These are phyloP conservation scores for Mycosarcoma maydis DNA, from an alignment of 1,284 basidiomycete genomes.

Conservation along the genomic window DNA sequence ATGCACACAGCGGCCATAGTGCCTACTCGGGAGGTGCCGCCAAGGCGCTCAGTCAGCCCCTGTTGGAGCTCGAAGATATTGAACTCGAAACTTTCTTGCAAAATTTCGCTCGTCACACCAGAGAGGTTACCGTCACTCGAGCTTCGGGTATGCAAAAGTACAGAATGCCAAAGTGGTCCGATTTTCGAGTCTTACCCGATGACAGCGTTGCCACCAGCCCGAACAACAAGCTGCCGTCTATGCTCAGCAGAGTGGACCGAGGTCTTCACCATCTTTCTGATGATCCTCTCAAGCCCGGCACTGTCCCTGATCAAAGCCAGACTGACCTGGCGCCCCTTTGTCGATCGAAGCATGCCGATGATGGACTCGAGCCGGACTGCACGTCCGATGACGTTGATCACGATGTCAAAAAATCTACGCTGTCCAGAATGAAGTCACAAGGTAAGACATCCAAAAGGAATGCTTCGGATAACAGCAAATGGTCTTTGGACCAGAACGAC, in stretches of 20 bases:
- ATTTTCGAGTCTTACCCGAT: slow-evolving; percentile 60
- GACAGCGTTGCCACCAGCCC: slow-evolving; percentile 14
- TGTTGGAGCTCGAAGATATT: slow-evolving; percentile 64
- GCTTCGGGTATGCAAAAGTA: slow-evolving; percentile 32
- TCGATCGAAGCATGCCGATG: slow-evolving; percentile 1
- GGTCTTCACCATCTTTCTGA: slow-evolving; percentile 53
- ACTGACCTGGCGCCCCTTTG: neutral
- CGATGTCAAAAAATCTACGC: neutral
- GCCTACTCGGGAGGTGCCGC: slow-evolving; percentile 53
- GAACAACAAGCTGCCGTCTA: slow-evolving; percentile 33
- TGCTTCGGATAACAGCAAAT: slow-evolving; percentile 1
- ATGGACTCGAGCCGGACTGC: slow-evolving; percentile 1
- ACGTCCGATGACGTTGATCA: slow-evolving; percentile 6
- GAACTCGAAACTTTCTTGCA: slow-evolving; percentile 63
- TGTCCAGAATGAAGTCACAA: slow-evolving; percentile 28
- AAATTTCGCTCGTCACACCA: slow-evolving; percentile 63
- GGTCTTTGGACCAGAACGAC: neutral
- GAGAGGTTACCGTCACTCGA: slow-evolving; percentile 58
- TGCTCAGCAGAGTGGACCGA: slow-evolving; percentile 62
- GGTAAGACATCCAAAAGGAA: slow-evolving; percentile 18
- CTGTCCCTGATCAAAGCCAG: neutral
- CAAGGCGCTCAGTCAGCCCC: slow-evolving; percentile 50
- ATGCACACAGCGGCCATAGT: slow-evolving; percentile 22
- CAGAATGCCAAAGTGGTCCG: slow-evolving; percentile 64
- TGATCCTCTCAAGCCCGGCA: neutral